Base-by-base conservation (phyloP, 148 eudicot genomes). In the Vaccinium darrowii region DNA sequence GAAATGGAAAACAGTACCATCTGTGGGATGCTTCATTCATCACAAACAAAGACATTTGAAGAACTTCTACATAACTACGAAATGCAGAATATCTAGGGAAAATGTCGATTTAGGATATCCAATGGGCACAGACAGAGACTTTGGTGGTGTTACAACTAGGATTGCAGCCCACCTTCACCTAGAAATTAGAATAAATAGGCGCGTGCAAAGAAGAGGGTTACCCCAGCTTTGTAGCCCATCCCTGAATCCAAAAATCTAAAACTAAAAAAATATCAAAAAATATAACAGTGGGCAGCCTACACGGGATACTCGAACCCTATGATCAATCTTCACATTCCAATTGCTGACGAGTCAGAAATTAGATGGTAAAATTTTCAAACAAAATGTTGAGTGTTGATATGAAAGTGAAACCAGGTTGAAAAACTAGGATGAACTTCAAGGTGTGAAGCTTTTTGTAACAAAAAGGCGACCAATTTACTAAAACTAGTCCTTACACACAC, bases 391-490 rank as follows among this genome's bases (percentile, higher is more conserved):
- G 23, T 7, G 21, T 21, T 67, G 73, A 25, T 33, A 67, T 23
- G 73, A 67, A 67, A 67, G 33, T 65, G 73, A 25, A 23, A 67
- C 76, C 33, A 72, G 10, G 11, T 58, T 3, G 5, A 23, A 63
- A 27, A 81, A 43, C 15, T 63, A 78, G 8, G 33, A 67, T 12
- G 5, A 30, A 78, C 39, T 27, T 21, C 7, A 10, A 36, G 12
- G 23, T 16, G 19, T 23, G 16, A 80, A 58, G 18, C 51, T 8
- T 23, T 9, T 18, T 23, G 58, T 30, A 5, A 79, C 33, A 47
- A 84, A 11, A 65, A 63, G 62, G 65, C 27, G 2, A 77, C 30
- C 49, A 84, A 76, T 78, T 9, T 49, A 83, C n/a, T 19, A 54
- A 5, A 53, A 30, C 15, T 9, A 5, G 6, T 13, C 60, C 10